Percentiles rank a stretch among this genome's conserved stretches.
Conservation (phyloP, 225 moss, liverwort and hornwort species). For the Anthoceros angustus region DNA sequence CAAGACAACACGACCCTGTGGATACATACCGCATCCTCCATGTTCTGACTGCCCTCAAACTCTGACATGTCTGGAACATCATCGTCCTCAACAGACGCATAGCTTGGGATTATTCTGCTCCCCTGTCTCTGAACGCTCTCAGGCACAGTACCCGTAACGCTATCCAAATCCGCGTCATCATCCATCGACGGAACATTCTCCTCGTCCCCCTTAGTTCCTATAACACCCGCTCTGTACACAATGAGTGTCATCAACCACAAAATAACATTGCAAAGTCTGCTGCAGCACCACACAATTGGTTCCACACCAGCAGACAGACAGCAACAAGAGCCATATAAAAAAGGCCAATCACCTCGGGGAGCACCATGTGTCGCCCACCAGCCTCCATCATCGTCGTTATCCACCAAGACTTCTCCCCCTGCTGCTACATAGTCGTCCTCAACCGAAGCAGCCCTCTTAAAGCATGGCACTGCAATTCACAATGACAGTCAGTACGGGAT, state of each 20-base stretch:
- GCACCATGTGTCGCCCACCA: constrained; percentile 95
- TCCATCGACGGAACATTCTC: constrained; percentile 84
- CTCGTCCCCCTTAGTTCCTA: constrained; percentile 54
- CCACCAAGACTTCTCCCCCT: constrained; percentile 76
- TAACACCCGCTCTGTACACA: constrained; percentile 14
- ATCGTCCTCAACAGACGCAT: constrained; percentile 72
- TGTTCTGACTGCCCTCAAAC: constrained; percentile 56
- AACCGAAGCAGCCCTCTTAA: constrained; percentile 80
- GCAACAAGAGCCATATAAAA: neutral
- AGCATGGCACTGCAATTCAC: constrained; percentile 92
- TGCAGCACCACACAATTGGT: neutral
- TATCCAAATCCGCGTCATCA: no score
- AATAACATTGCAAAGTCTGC: neutral
- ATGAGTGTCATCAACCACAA: constrained; percentile 5
- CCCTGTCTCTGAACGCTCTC: constrained; percentile 37
- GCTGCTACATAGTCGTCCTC: constrained; percentile 93
- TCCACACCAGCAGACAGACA: neutral
- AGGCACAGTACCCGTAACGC: constrained; percentile 12
- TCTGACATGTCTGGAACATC: constrained; percentile 87
- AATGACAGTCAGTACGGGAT: constrained; percentile 33
- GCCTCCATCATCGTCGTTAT: constrained; percentile 75
- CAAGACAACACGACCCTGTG: neutral
- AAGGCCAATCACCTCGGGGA: constrained; percentile 42
- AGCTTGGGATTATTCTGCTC: constrained; percentile 45
- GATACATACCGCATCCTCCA: constrained; percentile 41